These are phyloP conservation scores for Graphilbum fragrans DNA, from an alignment of 2,329 filamentous ascomycete genomes.

Conservation along the genomic window DNA sequence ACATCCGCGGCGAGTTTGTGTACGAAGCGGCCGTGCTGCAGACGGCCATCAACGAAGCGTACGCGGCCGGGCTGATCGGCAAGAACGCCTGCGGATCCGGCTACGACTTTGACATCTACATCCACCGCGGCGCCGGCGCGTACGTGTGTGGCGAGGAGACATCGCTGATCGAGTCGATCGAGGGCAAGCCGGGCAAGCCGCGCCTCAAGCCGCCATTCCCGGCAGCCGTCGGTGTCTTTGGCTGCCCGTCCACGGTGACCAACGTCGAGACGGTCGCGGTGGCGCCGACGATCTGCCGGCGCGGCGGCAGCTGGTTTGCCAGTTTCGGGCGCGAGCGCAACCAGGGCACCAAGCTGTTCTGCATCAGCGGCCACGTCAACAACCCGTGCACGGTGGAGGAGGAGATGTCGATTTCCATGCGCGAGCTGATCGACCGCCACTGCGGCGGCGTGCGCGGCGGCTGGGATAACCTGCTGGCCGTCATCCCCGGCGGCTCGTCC, in stretches of 20 bases:
- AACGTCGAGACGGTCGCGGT: constrained; percentile 97
- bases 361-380: constrained; percentile 97
- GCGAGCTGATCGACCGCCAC: constrained; percentile 95
- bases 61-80: constrained; percentile 85
- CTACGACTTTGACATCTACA: constrained; percentile 94
- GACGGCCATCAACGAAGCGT: constrained; percentile 93
- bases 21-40: constrained; percentile 90
- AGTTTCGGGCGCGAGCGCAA: constrained; percentile 92
- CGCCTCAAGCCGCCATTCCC: constrained; percentile 98
- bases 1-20: constrained; percentile 97
- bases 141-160: constrained; percentile 99
- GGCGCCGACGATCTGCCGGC: constrained; percentile 86
- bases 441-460: constrained; percentile 92
- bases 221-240: constrained; percentile 91
- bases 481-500: constrained; percentile 94
- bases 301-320: constrained; percentile 88
- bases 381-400: constrained; percentile 97
- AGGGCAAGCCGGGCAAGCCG: constrained; percentile 97
- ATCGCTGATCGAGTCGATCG: constrained; percentile 91
- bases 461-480: constrained; percentile 92
- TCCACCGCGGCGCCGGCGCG: constrained; percentile 93
- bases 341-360: constrained; percentile 94
- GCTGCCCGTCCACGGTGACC: constrained; percentile 93
- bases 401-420: constrained; percentile 96
- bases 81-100: constrained; percentile 96